phyloP scores from a whole-genome alignment of 1,284 basidiomycete species.

The Mixia osmundae region DNA sequence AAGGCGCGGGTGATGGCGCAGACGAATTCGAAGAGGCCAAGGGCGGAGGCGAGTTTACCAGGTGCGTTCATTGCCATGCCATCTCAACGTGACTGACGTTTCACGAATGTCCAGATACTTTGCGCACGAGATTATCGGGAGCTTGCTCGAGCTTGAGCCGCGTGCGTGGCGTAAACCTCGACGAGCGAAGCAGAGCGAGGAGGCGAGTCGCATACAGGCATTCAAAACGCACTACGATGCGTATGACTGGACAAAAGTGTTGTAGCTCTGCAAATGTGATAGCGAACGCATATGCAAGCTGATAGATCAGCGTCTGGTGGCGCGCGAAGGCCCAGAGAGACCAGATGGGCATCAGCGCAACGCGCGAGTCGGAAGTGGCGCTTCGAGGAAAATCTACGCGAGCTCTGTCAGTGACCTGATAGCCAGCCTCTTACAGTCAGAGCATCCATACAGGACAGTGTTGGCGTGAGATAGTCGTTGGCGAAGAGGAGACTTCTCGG shows the following conservation, averaged over 20 bases:
- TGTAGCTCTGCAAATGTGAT: slow-evolving; percentile 1
- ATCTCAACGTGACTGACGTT: neutral
- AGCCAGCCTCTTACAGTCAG: no score
- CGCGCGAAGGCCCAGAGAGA: no score
- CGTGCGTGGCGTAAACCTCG: slow-evolving; percentile 60
- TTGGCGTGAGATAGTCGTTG: no score
- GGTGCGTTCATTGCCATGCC: slow-evolving; percentile 29
- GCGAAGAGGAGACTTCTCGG: no score
- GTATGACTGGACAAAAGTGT: slow-evolving; percentile 24
- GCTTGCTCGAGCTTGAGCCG: slow-evolving; percentile 68
- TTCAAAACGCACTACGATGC: slow-evolving; percentile 32
- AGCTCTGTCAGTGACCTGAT: no score
- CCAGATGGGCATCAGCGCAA: no score
- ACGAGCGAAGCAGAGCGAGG: slow-evolving; percentile 41
- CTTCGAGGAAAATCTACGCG: no score
- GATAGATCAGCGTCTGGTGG: no score
- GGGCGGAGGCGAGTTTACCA: slow-evolving; percentile 66
- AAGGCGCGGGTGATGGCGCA: slow-evolving; percentile 31
- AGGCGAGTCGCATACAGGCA: slow-evolving; percentile 40
- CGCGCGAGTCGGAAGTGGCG: no score
- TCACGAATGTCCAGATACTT: slow-evolving; percentile 68
- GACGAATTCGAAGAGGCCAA: slow-evolving; percentile 75
- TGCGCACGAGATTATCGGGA: slow-evolving; percentile 83
- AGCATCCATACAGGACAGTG: no score
- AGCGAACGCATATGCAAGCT: neutral